Percentiles rank a stretch among this genome's conserved stretches.
These are phyloP conservation scores for Boletus tomentosulus DNA, from an alignment of 768 basidiomycete genomes.

Conservation along the genomic window DNA sequence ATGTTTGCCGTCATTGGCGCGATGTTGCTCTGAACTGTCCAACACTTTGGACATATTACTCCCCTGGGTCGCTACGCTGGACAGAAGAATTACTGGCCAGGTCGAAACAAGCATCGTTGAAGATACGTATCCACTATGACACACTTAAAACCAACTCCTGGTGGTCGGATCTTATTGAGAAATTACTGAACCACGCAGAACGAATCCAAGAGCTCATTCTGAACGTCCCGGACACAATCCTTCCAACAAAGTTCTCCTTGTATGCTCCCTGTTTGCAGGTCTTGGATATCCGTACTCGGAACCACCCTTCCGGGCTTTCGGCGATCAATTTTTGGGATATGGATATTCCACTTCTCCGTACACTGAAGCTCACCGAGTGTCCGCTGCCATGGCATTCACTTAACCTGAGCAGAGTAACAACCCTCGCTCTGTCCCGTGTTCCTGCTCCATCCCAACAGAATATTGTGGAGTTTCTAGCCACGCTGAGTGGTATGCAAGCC, in stretches of 20 bases:
- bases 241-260: not conserved
- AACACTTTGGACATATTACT: not conserved
- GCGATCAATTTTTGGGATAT: not conserved
- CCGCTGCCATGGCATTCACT: not conserved
- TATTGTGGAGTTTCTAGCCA: slow-evolving; percentile 27
- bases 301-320: not conserved
- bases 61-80: not conserved
- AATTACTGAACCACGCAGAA: not conserved
- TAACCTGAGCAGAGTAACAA: not conserved
- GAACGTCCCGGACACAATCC: not conserved
- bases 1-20: slow-evolving; percentile 35
- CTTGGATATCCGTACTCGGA: not conserved
- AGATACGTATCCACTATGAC: not conserved
- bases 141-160: not conserved
- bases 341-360: not conserved
- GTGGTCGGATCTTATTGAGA: not conserved
- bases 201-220: not conserved
- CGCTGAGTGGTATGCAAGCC: slow-evolving; percentile 31
- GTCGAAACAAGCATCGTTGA: not conserved
- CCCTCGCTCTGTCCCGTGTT: not conserved
- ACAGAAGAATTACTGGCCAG: not conserved
- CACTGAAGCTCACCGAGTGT: not conserved
- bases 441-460: slow-evolving; percentile 15
- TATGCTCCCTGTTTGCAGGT: not conserved
- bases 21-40: slow-evolving; percentile 37